Evolutionary conservation across 2,329 filamentous ascomycete species (phyloP), one percentile per base, ranked within the genome.

Genomic region (Sarocladium brachiariae): DNA sequence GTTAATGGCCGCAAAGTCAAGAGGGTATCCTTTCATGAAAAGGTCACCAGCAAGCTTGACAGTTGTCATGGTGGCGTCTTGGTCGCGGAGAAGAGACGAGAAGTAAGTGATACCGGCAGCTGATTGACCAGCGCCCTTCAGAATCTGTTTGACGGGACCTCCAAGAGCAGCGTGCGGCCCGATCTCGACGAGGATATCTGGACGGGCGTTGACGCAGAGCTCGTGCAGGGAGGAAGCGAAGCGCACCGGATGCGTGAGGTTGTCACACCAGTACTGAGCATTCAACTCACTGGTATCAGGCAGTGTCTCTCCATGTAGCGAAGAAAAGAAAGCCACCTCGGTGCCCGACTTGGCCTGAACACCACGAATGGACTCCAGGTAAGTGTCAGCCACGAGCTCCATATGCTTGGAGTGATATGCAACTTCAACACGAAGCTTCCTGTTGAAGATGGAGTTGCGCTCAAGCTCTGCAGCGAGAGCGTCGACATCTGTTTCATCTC

Each of bases 81-180:
- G 72, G 19, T 76, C 74, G 27, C 79, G 73, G 2, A 76, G 58
- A 2, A 87, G 72, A 0, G 67, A 64, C 1, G 72, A 67, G 5
- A 64, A 62, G 51, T 77, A 77, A 1, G 67, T 64, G 24, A 73
- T 62, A 53, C 71, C 71, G 5, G 66, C 63, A 0, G 68, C 68
- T 31, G 68, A 65, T 3, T 66, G 64, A 35, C 70, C 70, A 7
- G 73, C 65, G 1, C 61, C 61, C 55, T 75, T 74, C 23, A 76
- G 59, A 14, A 75, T 75, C 59, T 77, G 72, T 58, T 75, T 73
- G 51, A 77, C 66, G 1, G 74, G 74, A 0, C 75, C 74, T 46
- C 73, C 68, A 2, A 78, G 64, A 2, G 73, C 74, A 4, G 72
- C 65, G 55, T 77, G 74, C 1, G 75, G 74, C 0, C 75, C 75